Base-by-base conservation (phyloP, 352 stramenopile species). In the Globisporangium abappressorium region DNA sequence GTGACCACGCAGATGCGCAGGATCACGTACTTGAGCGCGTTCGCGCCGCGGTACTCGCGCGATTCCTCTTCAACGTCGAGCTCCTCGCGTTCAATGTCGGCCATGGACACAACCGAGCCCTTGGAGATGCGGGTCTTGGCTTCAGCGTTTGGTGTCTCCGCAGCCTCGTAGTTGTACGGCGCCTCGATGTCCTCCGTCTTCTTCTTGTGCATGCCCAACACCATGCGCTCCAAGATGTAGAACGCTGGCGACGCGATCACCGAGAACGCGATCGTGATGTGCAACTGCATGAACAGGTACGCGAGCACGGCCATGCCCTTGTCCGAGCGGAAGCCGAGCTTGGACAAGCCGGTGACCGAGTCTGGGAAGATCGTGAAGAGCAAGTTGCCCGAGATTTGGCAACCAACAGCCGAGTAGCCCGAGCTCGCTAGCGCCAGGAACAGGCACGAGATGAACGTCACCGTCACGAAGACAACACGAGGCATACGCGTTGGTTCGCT, bases 401-500 rank as follows among this genome's bases (percentile, higher is more conserved):
- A 85, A 33, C 79, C 79, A 0, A 85, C 72, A 1, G 72, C 70
- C 55, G 74, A 80, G 68, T 84, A 84, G 12, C 76, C 78, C 5
- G 74, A 75, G 33, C 60, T 46, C 0, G 70, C 80, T 18, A 88
- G 66, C 14, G 70, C 61, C 33, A 84, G 33, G 70, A 87, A 87
- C 26, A 87, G 34, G 66, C 18, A 65, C 51, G 78, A 84, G 41
- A 82, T 86, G 15, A 83, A 70, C 41, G 55, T 73, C 18, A 38
- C 34, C 9, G 34, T 38, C 34, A 38, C 34, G 34, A 38, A 38
- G 34, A 38, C 34, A 38, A 89, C 76, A 20, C 80, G 76, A 2
- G 79, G 80, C 80, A 86, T 85, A 30, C 76, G 78, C 66, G 71
- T 66, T 9, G 80, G 80, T 33, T 88, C 70, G 20, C 67, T 75